phyloP scores from a whole-genome alignment of 1,284 basidiomycete species.

The Sanghuangporus sanghuang region DNA sequence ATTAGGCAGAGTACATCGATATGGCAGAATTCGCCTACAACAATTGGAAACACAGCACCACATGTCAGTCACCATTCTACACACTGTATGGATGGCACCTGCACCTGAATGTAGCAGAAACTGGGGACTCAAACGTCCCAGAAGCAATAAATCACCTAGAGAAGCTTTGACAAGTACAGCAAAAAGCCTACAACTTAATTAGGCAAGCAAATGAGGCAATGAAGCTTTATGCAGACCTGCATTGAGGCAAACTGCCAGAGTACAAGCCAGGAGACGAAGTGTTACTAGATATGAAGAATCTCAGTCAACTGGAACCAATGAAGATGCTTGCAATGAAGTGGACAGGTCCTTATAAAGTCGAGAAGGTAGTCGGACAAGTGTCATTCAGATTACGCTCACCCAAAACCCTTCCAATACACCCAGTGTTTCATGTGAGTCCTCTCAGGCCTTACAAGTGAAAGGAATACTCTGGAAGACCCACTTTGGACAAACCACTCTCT shows the following conservation, averaged over 20 bases:
- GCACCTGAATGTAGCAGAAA: neutral
- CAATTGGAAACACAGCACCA: neutral
- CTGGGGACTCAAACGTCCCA: neutral
- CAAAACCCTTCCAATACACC: too few species aligned
- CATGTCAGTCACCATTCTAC: neutral
- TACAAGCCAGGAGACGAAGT: neutral
- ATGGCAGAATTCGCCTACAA: constrained; percentile 23
- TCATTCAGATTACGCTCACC: too few species aligned
- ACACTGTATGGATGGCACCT: neutral
- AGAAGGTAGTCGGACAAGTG: too few species aligned
- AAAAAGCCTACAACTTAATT: constrained; percentile 3
- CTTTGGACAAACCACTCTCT: neutral
- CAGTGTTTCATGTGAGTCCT: too few species aligned
- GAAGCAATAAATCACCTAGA: neutral
- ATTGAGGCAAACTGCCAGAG: constrained; percentile 12
- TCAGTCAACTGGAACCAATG: too few species aligned
- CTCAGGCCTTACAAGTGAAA: too few species aligned
- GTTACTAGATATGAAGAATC: too few species aligned
- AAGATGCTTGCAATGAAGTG: too few species aligned
- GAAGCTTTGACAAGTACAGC: neutral
- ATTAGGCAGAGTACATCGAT: constrained; percentile 27
- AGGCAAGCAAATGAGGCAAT: constrained; percentile 21
- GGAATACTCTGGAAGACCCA: too few species aligned
- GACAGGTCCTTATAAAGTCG: too few species aligned
- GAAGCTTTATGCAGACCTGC: constrained; percentile 20